Conservation (phyloP, 495 filamentous ascomycete species). For the Penicillium tannophilum region DNA sequence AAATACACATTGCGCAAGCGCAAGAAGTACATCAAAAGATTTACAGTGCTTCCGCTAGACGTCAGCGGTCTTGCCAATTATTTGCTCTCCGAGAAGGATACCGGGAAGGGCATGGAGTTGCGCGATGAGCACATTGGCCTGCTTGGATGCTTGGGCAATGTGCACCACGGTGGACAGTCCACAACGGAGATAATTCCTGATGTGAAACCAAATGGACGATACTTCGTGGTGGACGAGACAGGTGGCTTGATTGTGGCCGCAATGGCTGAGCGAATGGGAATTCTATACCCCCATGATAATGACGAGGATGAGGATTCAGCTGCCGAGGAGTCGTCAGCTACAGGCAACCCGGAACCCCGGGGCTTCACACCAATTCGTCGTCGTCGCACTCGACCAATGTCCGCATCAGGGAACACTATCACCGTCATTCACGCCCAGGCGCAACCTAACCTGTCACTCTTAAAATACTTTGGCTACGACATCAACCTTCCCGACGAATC, state of each 20-base stretch:
- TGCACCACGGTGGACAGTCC: slow-evolving; percentile 52
- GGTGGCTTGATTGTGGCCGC: slow-evolving; percentile 84
- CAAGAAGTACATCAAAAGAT: slow-evolving; percentile 87
- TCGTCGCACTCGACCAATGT: slow-evolving; percentile 39
- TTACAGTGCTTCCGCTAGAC: slow-evolving; percentile 82
- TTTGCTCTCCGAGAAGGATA: slow-evolving; percentile 75
- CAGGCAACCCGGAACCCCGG: slow-evolving; percentile 9
- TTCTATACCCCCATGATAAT: slow-evolving; percentile 61
- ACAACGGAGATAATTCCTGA: slow-evolving; percentile 23
- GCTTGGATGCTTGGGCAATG: slow-evolving; percentile 65
- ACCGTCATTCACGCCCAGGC: slow-evolving; percentile 85
- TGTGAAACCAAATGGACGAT: slow-evolving; percentile 64
- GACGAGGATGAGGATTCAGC: slow-evolving; percentile 20
- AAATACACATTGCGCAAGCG: slow-evolving; percentile 95
- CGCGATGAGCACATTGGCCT: slow-evolving; percentile 83
- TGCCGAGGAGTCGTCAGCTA: not conserved
- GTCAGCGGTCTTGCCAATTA: slow-evolving; percentile 71
- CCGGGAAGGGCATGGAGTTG: slow-evolving; percentile 81
- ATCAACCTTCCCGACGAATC: slow-evolving; percentile 61
- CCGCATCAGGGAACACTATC: slow-evolving; percentile 74
- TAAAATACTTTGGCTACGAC: slow-evolving; percentile 87
- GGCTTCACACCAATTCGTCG: slow-evolving; percentile 18
- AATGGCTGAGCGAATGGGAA: slow-evolving; percentile 88
- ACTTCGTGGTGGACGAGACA: slow-evolving; percentile 89
- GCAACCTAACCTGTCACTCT: slow-evolving; percentile 83